Evolutionary conservation across 179 eudicot species (phyloP).

Genomic region (Amaranthus tricolor): DNA sequence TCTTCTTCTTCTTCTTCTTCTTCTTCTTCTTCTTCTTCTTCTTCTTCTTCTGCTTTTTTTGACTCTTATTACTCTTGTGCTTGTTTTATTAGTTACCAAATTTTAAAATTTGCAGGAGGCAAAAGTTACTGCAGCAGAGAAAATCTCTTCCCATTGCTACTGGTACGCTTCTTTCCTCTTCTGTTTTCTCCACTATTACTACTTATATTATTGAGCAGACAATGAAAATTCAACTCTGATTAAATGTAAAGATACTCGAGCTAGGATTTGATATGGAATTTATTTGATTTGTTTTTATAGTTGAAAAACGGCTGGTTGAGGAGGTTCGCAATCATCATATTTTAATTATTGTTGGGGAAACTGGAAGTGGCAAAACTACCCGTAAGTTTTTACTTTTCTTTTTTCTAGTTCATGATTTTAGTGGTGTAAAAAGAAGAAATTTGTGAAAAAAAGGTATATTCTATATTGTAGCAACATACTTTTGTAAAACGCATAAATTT

Average conservation of each 20-base stretch:
- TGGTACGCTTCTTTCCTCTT: constrained; percentile 32
- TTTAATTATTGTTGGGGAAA: constrained; percentile 92
- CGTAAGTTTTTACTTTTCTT: constrained; percentile 49
- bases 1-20: background rate
- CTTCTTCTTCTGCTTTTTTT: background rate
- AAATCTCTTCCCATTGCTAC: constrained; percentile 76
- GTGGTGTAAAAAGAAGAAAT: background rate
- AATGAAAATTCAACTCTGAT: background rate
- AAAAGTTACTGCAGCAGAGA: constrained; percentile 53
- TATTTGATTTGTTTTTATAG: constrained; percentile 32
- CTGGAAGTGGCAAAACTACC: constrained; percentile 98
- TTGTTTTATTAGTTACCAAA: background rate
- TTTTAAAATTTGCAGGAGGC: constrained; percentile 37
- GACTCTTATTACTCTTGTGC: background rate
- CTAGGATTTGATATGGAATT: background rate
- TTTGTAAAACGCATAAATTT: too few relatives aligned
- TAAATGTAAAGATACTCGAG: too few relatives aligned
- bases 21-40: too few relatives aligned
- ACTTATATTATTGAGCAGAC: background rate
- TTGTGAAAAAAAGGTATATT: too few relatives aligned
- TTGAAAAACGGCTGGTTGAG: constrained; percentile 67
- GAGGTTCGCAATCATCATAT: constrained; percentile 61
- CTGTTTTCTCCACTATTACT: background rate
- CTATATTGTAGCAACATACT: too few relatives aligned
- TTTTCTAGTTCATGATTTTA: background rate